Evolutionary conservation across 176 grass and related monocot genomes (phyloP), one percentile per base, ranked within the genome.

Genomic region (Cocos nucifera): DNA sequence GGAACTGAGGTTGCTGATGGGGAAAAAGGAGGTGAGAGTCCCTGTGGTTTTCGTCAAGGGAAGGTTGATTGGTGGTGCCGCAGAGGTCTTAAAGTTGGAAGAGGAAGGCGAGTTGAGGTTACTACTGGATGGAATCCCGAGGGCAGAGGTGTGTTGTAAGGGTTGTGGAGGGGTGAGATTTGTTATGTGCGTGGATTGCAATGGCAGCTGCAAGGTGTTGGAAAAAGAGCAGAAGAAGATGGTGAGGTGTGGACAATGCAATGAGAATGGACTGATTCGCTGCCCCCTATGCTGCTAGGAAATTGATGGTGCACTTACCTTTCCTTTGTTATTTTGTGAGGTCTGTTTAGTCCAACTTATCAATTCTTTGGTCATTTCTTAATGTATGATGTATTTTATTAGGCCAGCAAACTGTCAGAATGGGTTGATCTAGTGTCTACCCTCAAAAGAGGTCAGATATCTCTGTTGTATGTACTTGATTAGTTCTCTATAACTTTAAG

Each of bases 151-250:
- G 6, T 79, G 78, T 83, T 98, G 93, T 78, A 84, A 86, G 3
- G 87, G 87, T 6, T 98, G 93, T 65, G 83, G 78, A 18, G 81
- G 87, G 18, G 78, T 89, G 59, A 78, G 93, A 18, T 98, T 98
- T 78, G 82, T 88, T 56, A 79, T 98, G 93, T 92, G 87, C 70
- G 58, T 83, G 70, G 79, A 80, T 60, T 98, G 93, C 80, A 92
- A 86, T 71, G 87, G 93, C 60, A 92, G 93, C 69, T 77, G 93
- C 70, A 98, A 98, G 81, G 81, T 98, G 77, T 78, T 98, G 56
- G 84, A 83, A 64, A 77, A 60, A 17, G 76, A 79, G 4, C 53
- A 75, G 64, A 85, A 76, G 72, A 83, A 76, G 79, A 88, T 64
- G 14, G 49, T 67, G 18, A 77, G 65, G 73, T 98, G 93, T 69